Percentiles rank a stretch among this genome's conserved stretches.
Evolutionary conservation across 2,329 filamentous ascomycete species (phyloP).

Genomic region (Xylariaceae sp.): DNA sequence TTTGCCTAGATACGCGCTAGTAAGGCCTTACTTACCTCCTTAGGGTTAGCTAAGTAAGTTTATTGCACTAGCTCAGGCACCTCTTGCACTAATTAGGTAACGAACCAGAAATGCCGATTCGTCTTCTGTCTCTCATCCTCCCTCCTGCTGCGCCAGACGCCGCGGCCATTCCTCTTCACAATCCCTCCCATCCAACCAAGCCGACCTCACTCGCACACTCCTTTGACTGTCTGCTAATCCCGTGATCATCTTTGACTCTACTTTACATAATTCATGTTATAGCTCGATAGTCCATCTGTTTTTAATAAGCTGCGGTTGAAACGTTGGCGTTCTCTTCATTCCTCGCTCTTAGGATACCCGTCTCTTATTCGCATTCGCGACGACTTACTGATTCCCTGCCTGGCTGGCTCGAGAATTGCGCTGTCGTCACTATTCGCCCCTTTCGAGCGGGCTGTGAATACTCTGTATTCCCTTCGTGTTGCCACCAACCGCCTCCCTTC

Average conservation of each 20-base stretch:
- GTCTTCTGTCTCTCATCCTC: neutral
- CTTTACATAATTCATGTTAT: conserved; percentile 11
- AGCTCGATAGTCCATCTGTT: conserved; percentile 7
- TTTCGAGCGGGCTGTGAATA: neutral
- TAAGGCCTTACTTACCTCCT: neutral
- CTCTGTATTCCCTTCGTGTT: neutral
- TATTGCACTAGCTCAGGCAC: neutral
- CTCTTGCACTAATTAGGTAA: neutral
- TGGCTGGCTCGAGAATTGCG: neutral
- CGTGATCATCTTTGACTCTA: neutral
- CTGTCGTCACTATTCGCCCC: neutral
- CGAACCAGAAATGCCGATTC: neutral
- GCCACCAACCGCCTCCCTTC: neutral
- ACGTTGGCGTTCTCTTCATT: neutral
- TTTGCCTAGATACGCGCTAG: neutral
- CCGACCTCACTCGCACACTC: conserved; percentile 2
- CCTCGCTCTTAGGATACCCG: conserved; percentile 5
- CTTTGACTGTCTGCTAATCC: conserved; percentile 3
- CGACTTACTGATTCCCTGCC: neutral
- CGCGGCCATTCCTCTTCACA: neutral
- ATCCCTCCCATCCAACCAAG: neutral
- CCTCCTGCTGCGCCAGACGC: neutral
- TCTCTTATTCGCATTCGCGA: conserved; percentile 8
- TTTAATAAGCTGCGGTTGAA: neutral
- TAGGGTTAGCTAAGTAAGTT: neutral